Evolutionary conservation across 352 stramenopile genomes (phyloP), one percentile per base, ranked within the genome.

Genomic region (Pythium graminicola): DNA sequence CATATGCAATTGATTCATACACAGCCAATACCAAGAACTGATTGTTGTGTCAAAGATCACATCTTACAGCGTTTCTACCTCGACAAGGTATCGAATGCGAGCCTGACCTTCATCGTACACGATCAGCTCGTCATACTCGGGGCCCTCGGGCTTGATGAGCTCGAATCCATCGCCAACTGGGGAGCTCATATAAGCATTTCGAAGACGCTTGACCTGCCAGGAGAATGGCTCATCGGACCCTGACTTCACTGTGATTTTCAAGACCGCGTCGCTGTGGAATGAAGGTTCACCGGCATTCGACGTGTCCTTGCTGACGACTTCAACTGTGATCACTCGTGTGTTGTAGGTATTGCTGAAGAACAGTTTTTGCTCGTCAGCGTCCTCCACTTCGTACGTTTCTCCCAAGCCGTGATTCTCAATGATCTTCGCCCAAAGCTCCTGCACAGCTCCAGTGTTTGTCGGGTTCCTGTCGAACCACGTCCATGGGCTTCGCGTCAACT

Each of bases 51-150:
- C 28, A 27, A 19, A 28, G 17, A 33, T 10, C 19, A n/a, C 47
- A 2, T 11, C 27, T 50, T 19, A 64, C 1, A 64, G 44, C 10
- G 57, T 50, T 33, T 85, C 74, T 20, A 92, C 68, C 55, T 92
- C 78, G 16, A 92, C 76, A 6, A 92, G 59, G 60, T 92, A 92
- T 2, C 77, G 74, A 29, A 92, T 85, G 19, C 72, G 73, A 10
- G 70, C 77, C 39, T 87, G 81, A 6, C 63, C 64, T 52, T 88
- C 73, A 35, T 92, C 71, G 73, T 85, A 88, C 53, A 92, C 81
- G 29, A 89, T 81, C 9, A 81, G 62, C 46, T 92, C 81, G 16
- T 78, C 73, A 62, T 86, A 76, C 29, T 68, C 50, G 11, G 52
- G 42, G 2, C 50, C 23, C 2, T 54, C 14, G 0, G 50, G 35